Base-by-base conservation (phyloP, 305 asterid species). In the Nicotiana rustica region DNA sequence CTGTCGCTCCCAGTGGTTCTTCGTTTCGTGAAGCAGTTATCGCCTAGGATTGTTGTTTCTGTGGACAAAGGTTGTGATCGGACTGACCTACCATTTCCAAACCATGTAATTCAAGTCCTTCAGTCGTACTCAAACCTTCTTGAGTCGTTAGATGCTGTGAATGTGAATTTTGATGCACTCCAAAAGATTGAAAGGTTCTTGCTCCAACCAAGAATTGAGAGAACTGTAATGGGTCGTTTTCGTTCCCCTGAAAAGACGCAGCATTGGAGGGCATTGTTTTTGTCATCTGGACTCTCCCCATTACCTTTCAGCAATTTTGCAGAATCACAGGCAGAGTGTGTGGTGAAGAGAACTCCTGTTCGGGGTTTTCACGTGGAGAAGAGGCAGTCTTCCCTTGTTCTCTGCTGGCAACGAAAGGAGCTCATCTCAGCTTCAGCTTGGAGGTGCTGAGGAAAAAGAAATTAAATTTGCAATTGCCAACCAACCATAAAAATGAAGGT, bases 371-470 rank as follows among this genome's bases (percentile, higher is more conserved):
- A 91, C 59, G 94, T 96, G 0, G 99, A 96, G 89, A 96, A 92
- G 91, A 89, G 97, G 77, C 98, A 96, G 82, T 91, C 94, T 14
- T 92, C 97, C 3, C 98, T 96, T 10, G 96, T 92, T 57, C 98
- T 96, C 31, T 91, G 98, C 82, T 96, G 98, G 98, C 97, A 93
- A 78, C 82, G 95, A 83, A 93, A 96, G 93, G 99, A 96, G 88
- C 94, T 96, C 62, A 85, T 94, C 82, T 93, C 99, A 31, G 98
- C 94, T 60, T 92, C 99, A 2, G 99, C 99, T 70, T 96, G 99
- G 99, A 92, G 96, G 88, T 94, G 98, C 91, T 91, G 84, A 89
- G 56, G 77, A 71, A 81, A 25, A 69, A 67, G 80, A 75, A 55
- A 31, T 29, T 55, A 76, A 76, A 55, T 59, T 82, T 81, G 77